A percentile compares a stretch with the other conserved stretches of the same genome.
These are phyloP conservation scores for Vaccinium corymbosum DNA, from an alignment of 148 eudicot species.

Conservation along the genomic window DNA sequence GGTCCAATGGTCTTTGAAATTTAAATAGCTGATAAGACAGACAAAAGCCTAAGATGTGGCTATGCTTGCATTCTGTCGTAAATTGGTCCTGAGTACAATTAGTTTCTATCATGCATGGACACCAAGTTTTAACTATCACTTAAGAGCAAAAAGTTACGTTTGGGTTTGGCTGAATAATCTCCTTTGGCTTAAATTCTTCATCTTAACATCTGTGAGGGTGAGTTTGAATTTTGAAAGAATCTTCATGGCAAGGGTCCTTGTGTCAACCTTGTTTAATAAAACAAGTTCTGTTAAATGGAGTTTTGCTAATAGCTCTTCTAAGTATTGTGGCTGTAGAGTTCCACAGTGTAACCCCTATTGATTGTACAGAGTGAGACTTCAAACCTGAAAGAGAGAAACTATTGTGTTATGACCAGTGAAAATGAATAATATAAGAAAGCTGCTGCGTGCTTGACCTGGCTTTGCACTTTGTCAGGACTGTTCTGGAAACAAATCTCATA, in stretches of 20 bases:
- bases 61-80: background rate
- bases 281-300: background rate
- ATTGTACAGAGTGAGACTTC: background rate
- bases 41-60: background rate
- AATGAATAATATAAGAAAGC: background rate
- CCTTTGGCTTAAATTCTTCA: background rate
- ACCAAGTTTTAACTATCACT: background rate
- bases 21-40: background rate
- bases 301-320: background rate
- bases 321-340: background rate
- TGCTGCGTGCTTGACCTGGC: background rate
- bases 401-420: background rate
- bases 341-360: background rate
- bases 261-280: background rate
- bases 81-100: background rate
- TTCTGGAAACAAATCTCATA: background rate
- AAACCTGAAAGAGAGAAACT: no score
- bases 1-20: background rate
- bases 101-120: background rate
- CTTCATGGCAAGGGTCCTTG: background rate
- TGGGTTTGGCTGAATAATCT: constrained; percentile 6
- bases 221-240: background rate
- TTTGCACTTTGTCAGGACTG: background rate
- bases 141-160: background rate
- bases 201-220: background rate